These are phyloP conservation scores for Abrus pulchellus DNA, from an alignment of 306 rosid genomes.

Conservation along the genomic window DNA sequence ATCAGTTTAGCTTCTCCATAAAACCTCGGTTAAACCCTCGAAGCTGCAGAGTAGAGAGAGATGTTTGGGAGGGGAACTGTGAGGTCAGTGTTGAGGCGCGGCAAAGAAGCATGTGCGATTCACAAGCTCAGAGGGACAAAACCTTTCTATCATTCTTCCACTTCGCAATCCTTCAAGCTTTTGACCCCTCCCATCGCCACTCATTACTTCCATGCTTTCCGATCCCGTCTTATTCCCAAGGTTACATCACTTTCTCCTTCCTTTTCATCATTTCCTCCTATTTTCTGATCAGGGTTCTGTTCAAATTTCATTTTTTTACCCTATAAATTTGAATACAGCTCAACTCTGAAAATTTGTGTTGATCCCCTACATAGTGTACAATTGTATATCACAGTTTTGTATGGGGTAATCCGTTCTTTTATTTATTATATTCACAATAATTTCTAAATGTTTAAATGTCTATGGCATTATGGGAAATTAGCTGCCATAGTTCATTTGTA, in stretches of 20 bases:
- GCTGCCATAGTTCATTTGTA: neutral
- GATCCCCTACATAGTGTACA: neutral
- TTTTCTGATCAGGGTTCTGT: neutral
- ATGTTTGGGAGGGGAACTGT: slow-evolving; percentile 47
- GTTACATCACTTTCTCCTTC: neutral
- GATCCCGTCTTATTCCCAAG: slow-evolving; percentile 47
- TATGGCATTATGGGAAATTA: slow-evolving; percentile 6
- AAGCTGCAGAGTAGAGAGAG: neutral
- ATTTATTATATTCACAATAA: neutral
- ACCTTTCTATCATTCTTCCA: slow-evolving; percentile 19
- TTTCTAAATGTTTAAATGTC: neutral
- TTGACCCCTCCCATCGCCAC: slow-evolving; percentile 30
- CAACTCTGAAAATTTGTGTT: no score
- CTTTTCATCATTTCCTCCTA: neutral
- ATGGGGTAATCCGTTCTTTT: neutral
- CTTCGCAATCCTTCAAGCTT: slow-evolving; percentile 21
- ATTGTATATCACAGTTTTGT: neutral
- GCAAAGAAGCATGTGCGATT: slow-evolving; percentile 37
- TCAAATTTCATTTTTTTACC: neutral
- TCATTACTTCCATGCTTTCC: slow-evolving; percentile 41
- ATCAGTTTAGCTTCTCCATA: neutral
- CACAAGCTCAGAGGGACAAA: slow-evolving; percentile 31
- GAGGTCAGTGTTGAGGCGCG: slow-evolving; percentile 39
- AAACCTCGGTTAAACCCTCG: slow-evolving; percentile 45
- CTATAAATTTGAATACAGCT: neutral